Conservation (phyloP, 2,329 filamentous ascomycete genomes). For the Trichoderma hamatum region DNA sequence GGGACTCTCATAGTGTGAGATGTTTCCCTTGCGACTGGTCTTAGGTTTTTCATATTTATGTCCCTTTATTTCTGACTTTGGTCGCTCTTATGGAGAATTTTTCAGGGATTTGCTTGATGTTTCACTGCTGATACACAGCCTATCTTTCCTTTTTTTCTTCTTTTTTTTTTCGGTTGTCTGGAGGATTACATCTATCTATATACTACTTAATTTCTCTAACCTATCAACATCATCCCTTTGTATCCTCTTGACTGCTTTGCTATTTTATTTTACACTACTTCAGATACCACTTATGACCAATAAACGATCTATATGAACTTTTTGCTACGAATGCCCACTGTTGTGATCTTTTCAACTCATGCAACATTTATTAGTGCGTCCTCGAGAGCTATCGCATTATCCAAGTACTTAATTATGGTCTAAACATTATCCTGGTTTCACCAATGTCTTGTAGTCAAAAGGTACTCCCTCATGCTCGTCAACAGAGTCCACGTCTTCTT, state of each 20-base stretch:
- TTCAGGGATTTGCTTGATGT: not conserved
- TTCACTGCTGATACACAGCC: slow-evolving; percentile 3
- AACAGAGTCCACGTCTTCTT: slow-evolving; percentile 75
- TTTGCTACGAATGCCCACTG: not conserved
- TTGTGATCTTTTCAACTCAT: not conserved
- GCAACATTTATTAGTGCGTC: not conserved
- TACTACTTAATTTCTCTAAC: slow-evolving; percentile 21
- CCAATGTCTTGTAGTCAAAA: slow-evolving; percentile 72
- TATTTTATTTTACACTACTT: not conserved
- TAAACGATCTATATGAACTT: slow-evolving; percentile 18
- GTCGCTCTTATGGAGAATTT: not conserved
- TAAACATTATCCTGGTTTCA: slow-evolving; percentile 38
- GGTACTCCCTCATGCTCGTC: slow-evolving; percentile 66
- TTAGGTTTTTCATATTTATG: slow-evolving; percentile 16
- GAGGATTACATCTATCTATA: slow-evolving; percentile 18
- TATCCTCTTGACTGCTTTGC: slow-evolving; percentile 1
- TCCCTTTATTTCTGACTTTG: not conserved
- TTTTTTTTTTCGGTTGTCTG: not conserved
- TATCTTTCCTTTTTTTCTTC: not conserved
- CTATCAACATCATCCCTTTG: not conserved
- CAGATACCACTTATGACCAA: slow-evolving; percentile 28
- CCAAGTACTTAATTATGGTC: not conserved
- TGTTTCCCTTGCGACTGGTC: slow-evolving; percentile 9
- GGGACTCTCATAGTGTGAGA: slow-evolving; percentile 17
- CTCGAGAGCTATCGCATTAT: not conserved